Conservation (phyloP, 495 filamentous ascomycete species). For the Echria macrotheca region DNA sequence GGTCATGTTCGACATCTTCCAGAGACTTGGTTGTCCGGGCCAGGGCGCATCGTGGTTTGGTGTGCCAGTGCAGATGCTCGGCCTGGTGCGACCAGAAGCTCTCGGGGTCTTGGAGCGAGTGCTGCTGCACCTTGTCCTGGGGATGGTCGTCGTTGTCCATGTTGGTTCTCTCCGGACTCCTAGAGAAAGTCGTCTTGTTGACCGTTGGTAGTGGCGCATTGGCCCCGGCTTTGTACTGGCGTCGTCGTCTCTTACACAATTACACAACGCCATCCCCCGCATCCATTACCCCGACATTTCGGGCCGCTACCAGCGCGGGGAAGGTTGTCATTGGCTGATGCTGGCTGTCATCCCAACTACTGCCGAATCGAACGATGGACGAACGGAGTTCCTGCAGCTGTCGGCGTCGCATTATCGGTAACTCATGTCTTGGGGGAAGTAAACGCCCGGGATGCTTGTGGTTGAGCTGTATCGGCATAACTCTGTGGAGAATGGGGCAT, state of each 20-base stretch:
- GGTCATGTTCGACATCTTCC: conserved; percentile 33
- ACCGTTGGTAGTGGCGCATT: neutral
- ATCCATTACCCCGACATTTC: conserved; percentile 13
- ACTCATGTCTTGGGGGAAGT: neutral
- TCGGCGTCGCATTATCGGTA: neutral
- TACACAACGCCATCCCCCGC: conserved; percentile 1
- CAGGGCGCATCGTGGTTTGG: conserved; percentile 50
- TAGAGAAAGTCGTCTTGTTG: neutral
- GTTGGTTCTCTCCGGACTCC: neutral
- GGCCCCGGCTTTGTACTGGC: too few species aligned
- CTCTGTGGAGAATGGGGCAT: too few species aligned
- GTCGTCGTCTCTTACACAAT: too few species aligned
- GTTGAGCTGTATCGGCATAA: too few species aligned
- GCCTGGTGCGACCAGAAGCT: conserved; percentile 76
- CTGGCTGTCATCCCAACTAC: too few species aligned
- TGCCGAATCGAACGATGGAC: too few species aligned
- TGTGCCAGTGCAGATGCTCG: conserved; percentile 72
- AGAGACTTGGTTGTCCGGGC: conserved; percentile 38
- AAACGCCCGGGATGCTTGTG: neutral
- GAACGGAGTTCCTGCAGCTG: too few species aligned
- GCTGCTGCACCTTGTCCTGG: conserved; percentile 47
- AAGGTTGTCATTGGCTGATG: neutral
- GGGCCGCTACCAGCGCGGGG: neutral
- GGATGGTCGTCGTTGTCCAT: conserved; percentile 21
- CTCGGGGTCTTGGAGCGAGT: conserved; percentile 57